phyloP scores from a whole-genome alignment of 2,329 filamentous ascomycete species.

The Diplocarpon mali region DNA sequence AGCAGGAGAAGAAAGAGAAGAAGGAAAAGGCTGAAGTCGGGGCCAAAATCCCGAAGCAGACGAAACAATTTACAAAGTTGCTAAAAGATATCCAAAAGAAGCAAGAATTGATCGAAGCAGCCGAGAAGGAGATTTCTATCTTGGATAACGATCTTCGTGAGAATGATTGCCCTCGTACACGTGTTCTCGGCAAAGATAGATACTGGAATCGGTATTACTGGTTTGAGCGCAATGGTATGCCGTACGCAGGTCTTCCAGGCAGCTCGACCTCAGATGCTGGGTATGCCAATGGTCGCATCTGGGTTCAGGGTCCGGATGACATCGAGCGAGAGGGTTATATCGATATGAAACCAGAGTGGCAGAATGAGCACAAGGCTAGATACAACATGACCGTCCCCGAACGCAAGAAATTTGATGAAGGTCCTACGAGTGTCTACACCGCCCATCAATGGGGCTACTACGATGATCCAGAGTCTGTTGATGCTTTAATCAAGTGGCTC shows the following conservation, averaged over 20 bases:
- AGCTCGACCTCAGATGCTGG: slow-evolving; percentile 79
- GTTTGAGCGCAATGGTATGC: slow-evolving; percentile 99
- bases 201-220: slow-evolving; percentile 99
- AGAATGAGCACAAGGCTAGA: slow-evolving; percentile 63
- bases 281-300: slow-evolving; percentile 90
- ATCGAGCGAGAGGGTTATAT: slow-evolving; percentile 80
- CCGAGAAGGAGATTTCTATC: slow-evolving; percentile 73
- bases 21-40: slow-evolving; percentile 47
- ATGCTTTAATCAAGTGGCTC: slow-evolving; percentile 75
- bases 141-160: slow-evolving; percentile 90
- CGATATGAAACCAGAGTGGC: slow-evolving; percentile 58
- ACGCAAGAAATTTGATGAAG: slow-evolving; percentile 79
- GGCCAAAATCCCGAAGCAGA: slow-evolving; percentile 58
- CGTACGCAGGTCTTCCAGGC: slow-evolving; percentile 74
- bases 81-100: slow-evolving; percentile 83
- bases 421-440: slow-evolving; percentile 62
- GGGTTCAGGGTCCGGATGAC: slow-evolving; percentile 91
- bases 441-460: slow-evolving; percentile 87
- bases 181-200: slow-evolving; percentile 82
- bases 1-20: slow-evolving; percentile 55
- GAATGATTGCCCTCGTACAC: slow-evolving; percentile 83
- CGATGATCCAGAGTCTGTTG: slow-evolving; percentile 67
- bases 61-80: slow-evolving; percentile 80
- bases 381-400: slow-evolving; percentile 78
- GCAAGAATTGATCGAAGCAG: slow-evolving; percentile 66